Evolutionary conservation across 768 basidiomycete genomes (phyloP).

Genomic region (Suillus occidentalis): DNA sequence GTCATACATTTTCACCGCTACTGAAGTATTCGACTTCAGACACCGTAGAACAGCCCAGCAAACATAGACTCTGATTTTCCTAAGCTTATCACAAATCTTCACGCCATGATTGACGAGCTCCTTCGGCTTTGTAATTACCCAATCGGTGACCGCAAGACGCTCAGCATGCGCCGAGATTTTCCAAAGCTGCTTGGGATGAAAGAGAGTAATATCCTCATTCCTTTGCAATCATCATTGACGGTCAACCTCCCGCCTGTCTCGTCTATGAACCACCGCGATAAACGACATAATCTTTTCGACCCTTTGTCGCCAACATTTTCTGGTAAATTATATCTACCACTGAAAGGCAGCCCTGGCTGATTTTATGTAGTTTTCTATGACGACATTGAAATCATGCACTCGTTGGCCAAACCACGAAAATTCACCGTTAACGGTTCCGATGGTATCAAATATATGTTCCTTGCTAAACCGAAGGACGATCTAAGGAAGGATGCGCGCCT

Average conservation of each 20-base stretch:
- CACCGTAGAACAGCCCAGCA: constrained; percentile 43
- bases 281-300: constrained; percentile 77
- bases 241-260: constrained; percentile 83
- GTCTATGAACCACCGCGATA: constrained; percentile 35
- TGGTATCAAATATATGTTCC: constrained; percentile 83
- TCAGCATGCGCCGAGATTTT: constrained; percentile 51
- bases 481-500: constrained; percentile 94
- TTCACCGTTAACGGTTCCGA: constrained; percentile 82
- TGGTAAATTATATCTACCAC: constrained; percentile 44
- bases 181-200: constrained; percentile 53
- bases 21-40: background rate
- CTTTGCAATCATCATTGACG: constrained; percentile 89
- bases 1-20: constrained; percentile 11
- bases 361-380: constrained; percentile 64
- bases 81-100: constrained; percentile 51
- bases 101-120: constrained; percentile 67
- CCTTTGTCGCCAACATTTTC: constrained; percentile 70
- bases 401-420: constrained; percentile 89
- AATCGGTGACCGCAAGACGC: constrained; percentile 39
- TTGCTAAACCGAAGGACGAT: constrained; percentile 97
- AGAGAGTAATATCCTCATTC: constrained; percentile 76
- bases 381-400: constrained; percentile 88
- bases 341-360: background rate
- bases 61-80: constrained; percentile 44
- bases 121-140: constrained; percentile 62